Percentiles rank a stretch among this genome's conserved stretches.
These are phyloP conservation scores for Coniochaeta pulveracea DNA, from an alignment of 2,329 filamentous ascomycete species.

Conservation along the genomic window DNA sequence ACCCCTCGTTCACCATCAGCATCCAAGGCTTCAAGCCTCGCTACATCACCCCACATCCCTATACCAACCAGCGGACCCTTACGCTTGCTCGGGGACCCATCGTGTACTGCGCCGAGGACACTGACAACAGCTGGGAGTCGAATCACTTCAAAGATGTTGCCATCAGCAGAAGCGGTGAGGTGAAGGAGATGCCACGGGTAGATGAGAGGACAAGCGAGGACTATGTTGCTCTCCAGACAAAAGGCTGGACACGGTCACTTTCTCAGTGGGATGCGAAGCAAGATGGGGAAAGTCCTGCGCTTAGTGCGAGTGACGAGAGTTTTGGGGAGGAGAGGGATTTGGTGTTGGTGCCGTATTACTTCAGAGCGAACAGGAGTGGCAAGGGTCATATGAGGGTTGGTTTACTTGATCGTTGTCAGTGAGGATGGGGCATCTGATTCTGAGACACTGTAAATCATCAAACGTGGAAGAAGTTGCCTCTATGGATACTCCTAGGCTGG, in stretches of 20 bases:
- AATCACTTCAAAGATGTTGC: conserved; percentile 41
- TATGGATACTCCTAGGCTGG: no score
- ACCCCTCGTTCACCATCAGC: conserved; percentile 30
- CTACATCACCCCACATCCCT: conserved; percentile 40
- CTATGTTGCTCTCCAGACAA: conserved; percentile 15
- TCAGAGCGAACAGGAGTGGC: conserved; percentile 41
- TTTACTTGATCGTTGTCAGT: neutral
- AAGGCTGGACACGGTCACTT: conserved; percentile 8
- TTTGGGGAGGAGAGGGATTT: conserved; percentile 11
- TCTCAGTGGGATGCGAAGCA: neutral
- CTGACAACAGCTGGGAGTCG: conserved; percentile 42
- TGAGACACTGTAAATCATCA: no score
- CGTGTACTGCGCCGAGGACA: conserved; percentile 41
- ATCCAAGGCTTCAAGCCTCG: conserved; percentile 34
- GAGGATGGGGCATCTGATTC: no score
- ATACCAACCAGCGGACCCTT: conserved; percentile 42
- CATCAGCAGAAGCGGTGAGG: conserved; percentile 11
- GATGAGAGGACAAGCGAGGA: conserved; percentile 14
- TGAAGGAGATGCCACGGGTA: conserved; percentile 11
- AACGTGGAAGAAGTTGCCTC: no score
- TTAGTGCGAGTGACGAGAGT: conserved; percentile 10
- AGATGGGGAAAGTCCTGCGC: conserved; percentile 5
- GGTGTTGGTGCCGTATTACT: conserved; percentile 38
- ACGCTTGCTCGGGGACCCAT: conserved; percentile 44
- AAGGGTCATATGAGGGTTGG: conserved; percentile 41